These are phyloP conservation scores for Ilex aquifolium DNA, from an alignment of 257 asterid species.

Conservation along the genomic window DNA sequence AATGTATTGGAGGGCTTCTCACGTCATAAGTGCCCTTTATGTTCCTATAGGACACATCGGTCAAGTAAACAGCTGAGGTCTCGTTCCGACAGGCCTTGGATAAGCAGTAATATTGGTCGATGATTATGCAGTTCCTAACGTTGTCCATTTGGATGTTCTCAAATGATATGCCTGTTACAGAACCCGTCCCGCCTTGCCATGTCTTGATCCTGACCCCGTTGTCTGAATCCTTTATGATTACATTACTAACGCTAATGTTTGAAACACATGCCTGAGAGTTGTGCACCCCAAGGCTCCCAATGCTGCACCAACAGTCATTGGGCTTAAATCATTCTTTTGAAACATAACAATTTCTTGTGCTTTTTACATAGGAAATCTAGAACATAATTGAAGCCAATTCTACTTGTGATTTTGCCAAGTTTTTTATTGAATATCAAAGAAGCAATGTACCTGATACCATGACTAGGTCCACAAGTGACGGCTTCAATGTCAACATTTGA, in stretches of 20 bases:
- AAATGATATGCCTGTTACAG: constrained; percentile 61
- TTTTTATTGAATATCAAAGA: background rate
- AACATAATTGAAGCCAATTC: background rate
- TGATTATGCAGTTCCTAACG: constrained; percentile 72
- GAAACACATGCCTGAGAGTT: constrained; percentile 83
- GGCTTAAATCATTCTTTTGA: too few species aligned
- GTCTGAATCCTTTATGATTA: constrained; percentile 64
- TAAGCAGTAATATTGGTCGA: constrained; percentile 89
- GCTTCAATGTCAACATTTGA: constrained; percentile 76
- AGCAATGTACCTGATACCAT: constrained; percentile 70
- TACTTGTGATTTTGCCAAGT: background rate
- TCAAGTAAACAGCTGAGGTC: constrained; percentile 71
- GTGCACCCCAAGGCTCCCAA: constrained; percentile 87
- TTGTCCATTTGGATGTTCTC: constrained; percentile 91
- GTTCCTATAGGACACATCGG: constrained; percentile 58
- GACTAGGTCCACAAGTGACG: constrained; percentile 95
- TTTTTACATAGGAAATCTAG: background rate
- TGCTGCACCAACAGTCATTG: constrained; percentile 36
- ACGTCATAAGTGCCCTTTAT: constrained; percentile 93
- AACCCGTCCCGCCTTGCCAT: constrained; percentile 98
- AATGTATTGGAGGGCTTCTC: constrained; percentile 81
- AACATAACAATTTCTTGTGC: too few species aligned
- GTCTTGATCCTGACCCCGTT: constrained; percentile 88
- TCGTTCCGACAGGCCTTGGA: constrained; percentile 69
- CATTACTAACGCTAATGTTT: constrained; percentile 68